Conservation (phyloP, 2,329 filamentous ascomycete genomes). For the Xylogone sp. region DNA sequence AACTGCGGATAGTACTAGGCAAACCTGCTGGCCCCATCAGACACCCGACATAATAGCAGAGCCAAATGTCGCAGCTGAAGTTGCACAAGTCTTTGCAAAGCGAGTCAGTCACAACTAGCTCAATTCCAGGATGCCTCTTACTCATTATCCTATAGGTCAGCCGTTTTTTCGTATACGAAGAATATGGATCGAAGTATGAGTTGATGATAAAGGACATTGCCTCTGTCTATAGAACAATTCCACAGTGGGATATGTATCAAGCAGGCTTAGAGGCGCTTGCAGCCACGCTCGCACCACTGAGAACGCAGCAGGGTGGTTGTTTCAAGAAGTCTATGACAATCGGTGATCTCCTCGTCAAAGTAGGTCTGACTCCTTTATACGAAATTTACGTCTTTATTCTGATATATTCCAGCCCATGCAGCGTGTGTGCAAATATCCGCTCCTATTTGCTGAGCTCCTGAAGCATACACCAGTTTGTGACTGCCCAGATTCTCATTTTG, state of each 20-base stretch:
- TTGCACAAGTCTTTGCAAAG: slow-evolving; percentile 56
- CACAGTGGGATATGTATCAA: slow-evolving; percentile 76
- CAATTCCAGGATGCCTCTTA: slow-evolving; percentile 2
- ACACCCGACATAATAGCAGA: slow-evolving; percentile 52
- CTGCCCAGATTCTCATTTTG: slow-evolving; percentile 77
- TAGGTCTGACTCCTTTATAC: slow-evolving; percentile 26
- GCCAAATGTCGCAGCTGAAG: slow-evolving; percentile 55
- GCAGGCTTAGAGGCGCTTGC: slow-evolving; percentile 81
- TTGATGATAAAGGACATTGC: slow-evolving; percentile 76
- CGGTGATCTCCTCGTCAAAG: slow-evolving; percentile 87
- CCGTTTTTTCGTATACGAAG: slow-evolving; percentile 82
- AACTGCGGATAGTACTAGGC: slow-evolving; percentile 29
- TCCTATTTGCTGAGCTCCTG: slow-evolving; percentile 80
- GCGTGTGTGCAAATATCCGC: slow-evolving; percentile 83
- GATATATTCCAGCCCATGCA: slow-evolving; percentile 71
- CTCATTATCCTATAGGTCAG: slow-evolving; percentile 54
- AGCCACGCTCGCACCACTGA: slow-evolving; percentile 68
- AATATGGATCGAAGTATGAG: slow-evolving; percentile 88
- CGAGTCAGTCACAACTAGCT: slow-evolving; percentile 39
- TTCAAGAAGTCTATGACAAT: slow-evolving; percentile 76
- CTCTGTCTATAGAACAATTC: slow-evolving; percentile 62
- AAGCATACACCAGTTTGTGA: slow-evolving; percentile 81
- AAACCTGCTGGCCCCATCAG: slow-evolving; percentile 39
- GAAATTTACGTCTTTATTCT: slow-evolving; percentile 6
- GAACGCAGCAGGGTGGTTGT: slow-evolving; percentile 52